Conservation (phyloP, 1,139 yeast genomes). For the Eremothecium coryli region DNA sequence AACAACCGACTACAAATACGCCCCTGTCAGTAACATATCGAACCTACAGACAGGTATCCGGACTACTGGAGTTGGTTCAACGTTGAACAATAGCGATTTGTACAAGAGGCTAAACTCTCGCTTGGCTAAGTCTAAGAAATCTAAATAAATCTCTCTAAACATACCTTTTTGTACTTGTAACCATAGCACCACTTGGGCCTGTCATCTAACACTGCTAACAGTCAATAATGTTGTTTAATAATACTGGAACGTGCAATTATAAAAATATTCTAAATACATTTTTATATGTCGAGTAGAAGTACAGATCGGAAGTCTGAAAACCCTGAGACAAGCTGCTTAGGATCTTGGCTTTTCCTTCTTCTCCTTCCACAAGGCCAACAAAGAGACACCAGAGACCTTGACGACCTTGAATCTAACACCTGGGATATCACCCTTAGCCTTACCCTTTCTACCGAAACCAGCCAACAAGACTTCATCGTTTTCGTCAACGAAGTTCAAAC, state of each 20-base stretch:
- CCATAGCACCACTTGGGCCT: too few relatives aligned
- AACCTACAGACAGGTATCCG: slow-evolving; percentile 29
- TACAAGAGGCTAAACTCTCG: slow-evolving; percentile 51
- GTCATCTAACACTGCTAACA: too few relatives aligned
- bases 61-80: slow-evolving; percentile 43
- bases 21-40: slow-evolving; percentile 62
- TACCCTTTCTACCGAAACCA: slow-evolving; percentile 99
- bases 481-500: slow-evolving; percentile 98
- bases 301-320: slow-evolving; percentile 1
- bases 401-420: slow-evolving; percentile 99
- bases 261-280: slow-evolving; percentile 7
- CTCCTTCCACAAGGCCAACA: slow-evolving; percentile 99
- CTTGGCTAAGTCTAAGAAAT: slow-evolving; percentile 25
- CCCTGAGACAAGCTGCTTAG: slow-evolving; percentile 35
- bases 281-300: slow-evolving; percentile 5
- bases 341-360: slow-evolving; percentile 99
- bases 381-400: slow-evolving; percentile 99
- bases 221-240: slow-evolving; percentile 3
- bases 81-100: slow-evolving; percentile 57
- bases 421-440: slow-evolving; percentile 99
- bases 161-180: neutral
- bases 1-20: slow-evolving; percentile 81
- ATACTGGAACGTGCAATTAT: slow-evolving; percentile 12
- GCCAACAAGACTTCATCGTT: slow-evolving; percentile 99
- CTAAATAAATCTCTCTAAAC: slow-evolving; percentile 8